phyloP scores from a whole-genome alignment of 1,284 basidiomycete genomes.

The Singerocomus inundabilis region DNA sequence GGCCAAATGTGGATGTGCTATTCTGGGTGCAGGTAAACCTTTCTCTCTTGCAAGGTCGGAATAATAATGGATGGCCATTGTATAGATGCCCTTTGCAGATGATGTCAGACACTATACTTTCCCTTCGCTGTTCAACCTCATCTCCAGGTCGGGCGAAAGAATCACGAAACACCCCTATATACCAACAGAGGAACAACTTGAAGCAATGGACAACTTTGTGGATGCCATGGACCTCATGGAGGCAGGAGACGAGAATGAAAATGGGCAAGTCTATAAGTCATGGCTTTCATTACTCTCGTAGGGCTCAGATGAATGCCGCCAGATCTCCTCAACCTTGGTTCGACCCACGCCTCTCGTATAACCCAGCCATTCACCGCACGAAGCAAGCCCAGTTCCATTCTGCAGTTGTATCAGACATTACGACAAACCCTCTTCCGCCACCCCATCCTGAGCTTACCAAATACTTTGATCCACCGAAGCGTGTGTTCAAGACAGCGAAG shows the following conservation, averaged over 20 bases:
- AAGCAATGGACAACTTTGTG: conserved; percentile 85
- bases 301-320: conserved; percentile 5
- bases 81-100: conserved; percentile 91
- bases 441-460: conserved; percentile 83
- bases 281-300: not conserved
- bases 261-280: conserved; percentile 49
- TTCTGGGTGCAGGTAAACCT: conserved; percentile 74
- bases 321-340: conserved; percentile 76
- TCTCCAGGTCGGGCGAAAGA: conserved; percentile 74
- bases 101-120: conserved; percentile 89
- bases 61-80: not conserved
- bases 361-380: conserved; percentile 86
- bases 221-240: conserved; percentile 85
- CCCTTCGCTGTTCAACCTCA: conserved; percentile 73
- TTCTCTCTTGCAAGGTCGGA: not conserved
- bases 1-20: conserved; percentile 73
- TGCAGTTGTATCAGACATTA: conserved; percentile 73
- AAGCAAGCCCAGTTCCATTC: conserved; percentile 93
- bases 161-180: conserved; percentile 79
- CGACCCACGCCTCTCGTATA: conserved; percentile 74
- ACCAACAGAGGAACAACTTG: conserved; percentile 76
- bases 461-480: conserved; percentile 78
- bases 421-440: conserved; percentile 73
- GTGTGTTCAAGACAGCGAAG: conserved; percentile 59
- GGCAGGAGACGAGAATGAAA: conserved; percentile 66